Percentiles rank a stretch among this genome's conserved stretches.
phyloP scores from a whole-genome alignment of 495 filamentous ascomycete genomes.

The Penicillium parvum region DNA sequence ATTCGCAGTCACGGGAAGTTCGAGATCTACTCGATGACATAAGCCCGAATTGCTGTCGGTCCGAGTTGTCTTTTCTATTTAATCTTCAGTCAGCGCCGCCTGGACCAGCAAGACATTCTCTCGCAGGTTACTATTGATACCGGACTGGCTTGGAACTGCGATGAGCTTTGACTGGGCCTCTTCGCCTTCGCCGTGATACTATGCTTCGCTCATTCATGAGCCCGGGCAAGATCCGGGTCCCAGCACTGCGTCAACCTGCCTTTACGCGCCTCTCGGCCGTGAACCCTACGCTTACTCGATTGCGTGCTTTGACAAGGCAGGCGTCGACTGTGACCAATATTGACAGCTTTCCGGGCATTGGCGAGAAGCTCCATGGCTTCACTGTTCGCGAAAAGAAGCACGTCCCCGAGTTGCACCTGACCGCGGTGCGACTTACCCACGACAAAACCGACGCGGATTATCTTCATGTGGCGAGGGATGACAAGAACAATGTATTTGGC shows the following conservation, averaged over 20 bases:
- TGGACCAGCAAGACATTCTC: too few species aligned
- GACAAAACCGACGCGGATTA: constrained; percentile 94
- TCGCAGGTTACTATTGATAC: too few species aligned
- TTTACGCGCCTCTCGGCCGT: constrained; percentile 18
- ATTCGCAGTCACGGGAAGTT: constrained; percentile 7
- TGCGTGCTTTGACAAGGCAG: constrained; percentile 42
- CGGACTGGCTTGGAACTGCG: not conserved
- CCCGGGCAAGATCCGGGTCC: constrained; percentile 24
- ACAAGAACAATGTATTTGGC: constrained; percentile 98
- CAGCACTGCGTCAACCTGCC: constrained; percentile 20
- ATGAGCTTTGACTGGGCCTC: constrained; percentile 3
- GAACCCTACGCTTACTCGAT: constrained; percentile 32
- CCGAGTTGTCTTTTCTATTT: constrained; percentile 3
- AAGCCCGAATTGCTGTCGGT: constrained; percentile 12
- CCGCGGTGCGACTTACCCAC: constrained; percentile 82
- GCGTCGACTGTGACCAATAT: constrained; percentile 69
- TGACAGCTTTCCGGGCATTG: constrained; percentile 65
- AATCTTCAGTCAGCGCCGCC: too few species aligned
- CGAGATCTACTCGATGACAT: constrained; percentile 6
- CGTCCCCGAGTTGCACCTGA: constrained; percentile 89
- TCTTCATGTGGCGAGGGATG: constrained; percentile 87
- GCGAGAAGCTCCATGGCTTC: constrained; percentile 88
- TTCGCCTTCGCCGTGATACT: constrained; percentile 1
- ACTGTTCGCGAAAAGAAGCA: constrained; percentile 82
- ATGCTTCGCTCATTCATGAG: constrained; percentile 38